Evolutionary conservation across 116 monocot species (phyloP), one percentile per base, ranked within the genome.

Genomic region (Phalaenopsis hybrid): DNA sequence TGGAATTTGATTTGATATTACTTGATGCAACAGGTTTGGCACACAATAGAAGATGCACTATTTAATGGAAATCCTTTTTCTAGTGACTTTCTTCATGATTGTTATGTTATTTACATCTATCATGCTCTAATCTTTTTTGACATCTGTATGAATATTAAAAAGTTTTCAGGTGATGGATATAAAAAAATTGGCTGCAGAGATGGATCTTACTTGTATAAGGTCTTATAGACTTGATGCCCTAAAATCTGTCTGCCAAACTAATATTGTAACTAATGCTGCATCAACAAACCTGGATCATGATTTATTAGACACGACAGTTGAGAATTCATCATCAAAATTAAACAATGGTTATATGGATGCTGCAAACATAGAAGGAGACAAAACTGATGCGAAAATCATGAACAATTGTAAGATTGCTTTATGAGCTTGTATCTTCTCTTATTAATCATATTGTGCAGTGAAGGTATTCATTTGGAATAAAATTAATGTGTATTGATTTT

Each of bases 191-290:
- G 93, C 92, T 81, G 80, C 86, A 46, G 99, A 99, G 87, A 99
- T 99, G 99, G 93, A 83, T 69, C 87, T 99, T 87, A 94, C 86
- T 79, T 99, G 90, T 82, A 92, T 99, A 85, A 86, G 80, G 70
- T 92, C 99, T 37, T 99, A 86, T 86, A 95, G 83, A 79, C 88
- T 93, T 77, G 95, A 99, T 86, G 95, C 95, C 76, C 90, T 95
- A 52, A 95, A 87, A 89, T 86, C 95, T 82, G 93, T 95, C 59
- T 48, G 51, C 65, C 84, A 28, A 79, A 79, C 41, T 61, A 74
- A 31, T 58, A 85, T 78, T 4, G 79, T 44, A 44, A 21, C 33
- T 28, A 44, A 86, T 81, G 57, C 7, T 57, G 75, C 16, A 73
- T 46, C 1, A 28, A 79, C 28, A 45, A 76, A 81, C 41, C 48